Evolutionary conservation across 2,329 filamentous ascomycete genomes (phyloP).

Genomic region (Didymosphaeria variabile): DNA sequence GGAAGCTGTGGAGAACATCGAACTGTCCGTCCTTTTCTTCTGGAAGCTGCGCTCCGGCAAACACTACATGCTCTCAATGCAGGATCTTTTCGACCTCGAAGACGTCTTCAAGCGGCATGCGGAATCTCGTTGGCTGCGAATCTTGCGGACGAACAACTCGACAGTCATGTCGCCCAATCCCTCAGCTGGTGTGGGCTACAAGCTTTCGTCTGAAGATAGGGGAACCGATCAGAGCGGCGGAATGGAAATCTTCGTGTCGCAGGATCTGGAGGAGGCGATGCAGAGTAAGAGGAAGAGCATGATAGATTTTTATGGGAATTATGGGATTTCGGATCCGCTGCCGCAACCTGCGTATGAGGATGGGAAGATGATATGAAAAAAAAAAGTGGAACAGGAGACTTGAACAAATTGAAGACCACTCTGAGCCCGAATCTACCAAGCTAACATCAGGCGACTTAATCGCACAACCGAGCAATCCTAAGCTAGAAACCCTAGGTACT

Average conservation of each 20-base stretch:
- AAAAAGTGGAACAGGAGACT: background rate
- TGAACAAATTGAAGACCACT: no score
- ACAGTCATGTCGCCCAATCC: conserved; percentile 29
- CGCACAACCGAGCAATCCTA: no score
- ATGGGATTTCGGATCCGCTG: conserved; percentile 44
- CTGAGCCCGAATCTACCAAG: no score
- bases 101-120: conserved; percentile 46
- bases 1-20: conserved; percentile 39
- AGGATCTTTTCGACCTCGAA: conserved; percentile 47
- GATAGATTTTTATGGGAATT: conserved; percentile 49
- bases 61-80: conserved; percentile 45
- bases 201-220: conserved; percentile 43
- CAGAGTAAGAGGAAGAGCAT: conserved; percentile 36
- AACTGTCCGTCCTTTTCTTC: conserved; percentile 46
- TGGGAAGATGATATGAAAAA: conserved; percentile 40
- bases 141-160: conserved; percentile 36
- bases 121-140: conserved; percentile 41
- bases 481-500: no score
- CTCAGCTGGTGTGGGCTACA: conserved; percentile 45
- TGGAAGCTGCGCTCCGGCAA: conserved; percentile 46
- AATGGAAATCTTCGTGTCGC: conserved; percentile 48
- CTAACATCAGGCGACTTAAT: no score
- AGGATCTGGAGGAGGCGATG: conserved; percentile 46
- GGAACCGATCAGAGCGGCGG: conserved; percentile 46
- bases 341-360: conserved; percentile 42